Base-by-base conservation (phyloP, 1,284 basidiomycete genomes). In the Inonotus obliquus region DNA sequence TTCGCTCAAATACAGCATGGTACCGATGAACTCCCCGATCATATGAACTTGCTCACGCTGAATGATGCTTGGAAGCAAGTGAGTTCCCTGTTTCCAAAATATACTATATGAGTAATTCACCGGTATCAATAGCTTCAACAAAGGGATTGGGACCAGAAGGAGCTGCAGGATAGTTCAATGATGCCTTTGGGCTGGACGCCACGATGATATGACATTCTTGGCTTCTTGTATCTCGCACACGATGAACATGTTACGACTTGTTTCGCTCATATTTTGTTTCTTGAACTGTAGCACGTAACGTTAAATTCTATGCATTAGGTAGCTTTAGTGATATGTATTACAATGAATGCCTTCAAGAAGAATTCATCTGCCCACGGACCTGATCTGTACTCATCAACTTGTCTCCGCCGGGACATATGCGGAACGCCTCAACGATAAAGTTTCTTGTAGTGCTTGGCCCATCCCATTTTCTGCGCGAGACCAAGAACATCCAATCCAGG, bases 21-120 rank as follows among this genome's bases (percentile, higher is more conserved):
- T 27, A 78, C 78, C 17, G 72, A 79, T 35, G 73, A 79, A 37
- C 73, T 82, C 48, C 87, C 87, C 11, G 83, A 89, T 65, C 87
- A 92, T 66, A 91, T 92, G 87, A 90, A 92, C 69, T 72, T 92
- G 23, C 68, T 91, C n/a, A 77, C 85, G 14, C 74, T 75, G 13
- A 61, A 70, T 9, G 83, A 87, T 54, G 87, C 87, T 19, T 69
- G 77, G 17, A 73, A 75, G 59, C 86, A 89, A 69, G 88, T 87
- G 64, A 62, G 83, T 75, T 29, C 9, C 38, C 13, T 27, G 11
- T 60, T 25, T 56, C 7, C 17, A 11, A 38, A 45, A 14, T 27
- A 14, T 19, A 23, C 11, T 17, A 38, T 14, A n/a, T 25, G 21
- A 37, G 10, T 23, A 21, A 49, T 41, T 59, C 19, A 48, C 21